Evolutionary conservation across 2,329 filamentous ascomycete species (phyloP).

Genomic region (Emericellopsis atlantica): DNA sequence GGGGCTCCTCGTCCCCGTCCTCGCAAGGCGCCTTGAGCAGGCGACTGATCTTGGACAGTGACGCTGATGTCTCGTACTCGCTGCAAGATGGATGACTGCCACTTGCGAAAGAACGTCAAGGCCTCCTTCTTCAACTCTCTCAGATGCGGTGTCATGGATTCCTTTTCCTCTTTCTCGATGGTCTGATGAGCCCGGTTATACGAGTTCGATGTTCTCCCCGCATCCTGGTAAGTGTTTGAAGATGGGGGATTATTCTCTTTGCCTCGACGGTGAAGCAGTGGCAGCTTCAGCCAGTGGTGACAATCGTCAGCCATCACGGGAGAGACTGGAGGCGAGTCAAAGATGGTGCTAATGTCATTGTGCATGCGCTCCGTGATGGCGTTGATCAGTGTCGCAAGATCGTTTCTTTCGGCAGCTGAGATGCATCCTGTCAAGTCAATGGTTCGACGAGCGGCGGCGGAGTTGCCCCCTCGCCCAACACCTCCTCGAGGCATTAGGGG

Average conservation of each 20-base stretch:
- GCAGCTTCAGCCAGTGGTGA: slow-evolving; percentile 21
- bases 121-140: slow-evolving; percentile 58
- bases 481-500: slow-evolving; percentile 24
- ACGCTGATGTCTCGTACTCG: slow-evolving; percentile 58
- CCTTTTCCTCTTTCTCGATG: slow-evolving; percentile 17
- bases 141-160: slow-evolving; percentile 30
- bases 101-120: slow-evolving; percentile 64
- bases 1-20: slow-evolving; percentile 21
- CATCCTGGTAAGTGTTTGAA: background rate
- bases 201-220: slow-evolving; percentile 6
- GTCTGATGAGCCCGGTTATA: slow-evolving; percentile 14
- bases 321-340: slow-evolving; percentile 30
- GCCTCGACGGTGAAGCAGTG: slow-evolving; percentile 16
- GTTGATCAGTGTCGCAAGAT: slow-evolving; percentile 36
- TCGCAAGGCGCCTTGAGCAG: slow-evolving; percentile 11
- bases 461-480: slow-evolving; percentile 15
- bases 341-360: slow-evolving; percentile 35
- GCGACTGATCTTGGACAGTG: slow-evolving; percentile 18
- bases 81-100: slow-evolving; percentile 59
- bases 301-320: slow-evolving; percentile 16
- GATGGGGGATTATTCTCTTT: slow-evolving; percentile 1
- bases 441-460: slow-evolving; percentile 24
- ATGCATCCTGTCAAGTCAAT: slow-evolving; percentile 39
- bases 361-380: slow-evolving; percentile 43
- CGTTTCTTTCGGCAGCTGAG: slow-evolving; percentile 32